Conservation (phyloP, 805 yeast species). For the Priceomyces carsonii region DNA sequence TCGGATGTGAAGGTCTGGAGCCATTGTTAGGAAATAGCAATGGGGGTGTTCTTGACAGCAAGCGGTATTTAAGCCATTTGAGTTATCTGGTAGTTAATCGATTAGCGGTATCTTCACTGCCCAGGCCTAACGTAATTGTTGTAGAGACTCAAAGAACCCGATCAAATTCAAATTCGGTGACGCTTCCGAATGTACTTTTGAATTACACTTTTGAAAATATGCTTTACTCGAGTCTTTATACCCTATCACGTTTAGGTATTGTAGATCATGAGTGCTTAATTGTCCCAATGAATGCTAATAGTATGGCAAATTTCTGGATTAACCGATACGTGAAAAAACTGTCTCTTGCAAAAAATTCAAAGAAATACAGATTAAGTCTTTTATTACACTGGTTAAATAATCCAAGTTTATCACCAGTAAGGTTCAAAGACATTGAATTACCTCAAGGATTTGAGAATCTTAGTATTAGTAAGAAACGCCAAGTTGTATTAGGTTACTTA, state of each 20-base stretch:
- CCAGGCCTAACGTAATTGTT: slow-evolving; percentile 26
- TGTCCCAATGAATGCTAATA: slow-evolving; percentile 35
- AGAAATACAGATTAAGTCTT: slow-evolving; percentile 14
- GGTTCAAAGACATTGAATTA: neutral
- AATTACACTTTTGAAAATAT: slow-evolving; percentile 40
- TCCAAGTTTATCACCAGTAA: slow-evolving; percentile 7
- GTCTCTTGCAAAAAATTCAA: slow-evolving; percentile 8
- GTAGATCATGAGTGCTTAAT: slow-evolving; percentile 14
- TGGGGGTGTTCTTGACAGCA: slow-evolving; percentile 21
- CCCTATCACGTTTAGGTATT: slow-evolving; percentile 9
- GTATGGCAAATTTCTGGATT: slow-evolving; percentile 41
- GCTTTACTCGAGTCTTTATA: slow-evolving; percentile 30
- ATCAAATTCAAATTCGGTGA: slow-evolving; percentile 30
- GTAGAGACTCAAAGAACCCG: slow-evolving; percentile 43
- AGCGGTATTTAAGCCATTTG: slow-evolving; percentile 24
- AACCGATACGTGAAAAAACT: slow-evolving; percentile 29
- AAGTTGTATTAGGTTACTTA: slow-evolving; percentile 7
- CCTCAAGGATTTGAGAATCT: slow-evolving; percentile 2
- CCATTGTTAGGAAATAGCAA: neutral
- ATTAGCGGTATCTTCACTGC: slow-evolving; percentile 11
- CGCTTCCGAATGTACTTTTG: slow-evolving; percentile 40
- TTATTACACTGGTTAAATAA: slow-evolving; percentile 13
- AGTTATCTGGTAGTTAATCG: slow-evolving; percentile 19
- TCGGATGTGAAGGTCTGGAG: neutral
- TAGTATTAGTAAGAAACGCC: slow-evolving; percentile 4